Evolutionary conservation across 257 asterid species (phyloP), one percentile per base, ranked within the genome.

Genomic region (Cynanchum wilfordii): DNA sequence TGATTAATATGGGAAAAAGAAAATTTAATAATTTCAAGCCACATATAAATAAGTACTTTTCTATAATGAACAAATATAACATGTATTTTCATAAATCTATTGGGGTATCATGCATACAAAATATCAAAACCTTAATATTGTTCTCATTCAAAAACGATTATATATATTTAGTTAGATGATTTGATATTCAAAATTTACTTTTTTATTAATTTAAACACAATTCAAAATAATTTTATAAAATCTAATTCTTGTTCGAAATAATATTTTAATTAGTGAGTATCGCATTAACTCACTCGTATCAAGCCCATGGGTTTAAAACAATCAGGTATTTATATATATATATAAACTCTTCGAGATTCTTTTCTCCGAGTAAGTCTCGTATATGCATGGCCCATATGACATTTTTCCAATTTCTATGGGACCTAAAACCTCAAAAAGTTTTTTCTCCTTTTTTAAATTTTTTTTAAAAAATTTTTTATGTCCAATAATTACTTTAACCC

Each of bases 371-470:
- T 77, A 54, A 12, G 73, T 38, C 1, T 63, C 64, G 47, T 42
- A 29, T 44, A 27, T 69, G 78, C 79, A 66, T 79, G 59, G 74
- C 79, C 64, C 79, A 56, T 38, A 38, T 70, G 49, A 44, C 77
- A 51, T 70, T 62, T 36, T 40, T 65, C 36, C 69, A 10, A 20
- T 10, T 66, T 66, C 51, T 17, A 66, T n/a, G 55, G 36, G 40
- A 69, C 75, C 75, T 49, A 30, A 50, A 17, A 50, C 20, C 15
- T 11, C 17, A 50, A 42, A 66, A 66, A 40, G 47, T 7, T 11
- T 42, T 42, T 8, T n/a, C n/a, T n/a, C n/a, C n/a, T n/a, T n/a
- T n/a, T n/a, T n/a, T n/a, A n/a, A n/a, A n/a, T n/a, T n/a, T n/a
- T n/a, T n/a, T n/a, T n/a, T n/a, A n/a, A n/a, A n/a, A n/a, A n/a